These are phyloP conservation scores for Parafenestella ontariensis DNA, from an alignment of 2,329 filamentous ascomycete genomes.

Conservation along the genomic window DNA sequence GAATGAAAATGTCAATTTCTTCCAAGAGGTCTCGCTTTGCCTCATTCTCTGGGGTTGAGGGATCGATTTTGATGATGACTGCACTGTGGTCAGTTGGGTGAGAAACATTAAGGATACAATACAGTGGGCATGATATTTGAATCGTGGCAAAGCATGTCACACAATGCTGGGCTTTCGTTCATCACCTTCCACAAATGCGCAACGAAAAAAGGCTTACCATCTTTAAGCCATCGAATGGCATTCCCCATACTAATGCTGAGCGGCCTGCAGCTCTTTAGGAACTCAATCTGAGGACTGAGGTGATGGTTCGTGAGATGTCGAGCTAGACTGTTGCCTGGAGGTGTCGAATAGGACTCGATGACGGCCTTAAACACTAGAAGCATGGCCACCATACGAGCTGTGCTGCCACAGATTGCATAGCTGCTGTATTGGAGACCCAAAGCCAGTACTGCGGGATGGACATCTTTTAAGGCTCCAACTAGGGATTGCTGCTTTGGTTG, in stretches of 20 bases:
- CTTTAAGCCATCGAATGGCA: slow-evolving; percentile 91
- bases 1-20: slow-evolving; percentile 87
- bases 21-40: slow-evolving; percentile 81
- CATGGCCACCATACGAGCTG: slow-evolving; percentile 84
- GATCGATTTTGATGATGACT: slow-evolving; percentile 88
- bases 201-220: slow-evolving; percentile 49
- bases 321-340: slow-evolving; percentile 80
- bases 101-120: neutral
- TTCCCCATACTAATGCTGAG: slow-evolving; percentile 98
- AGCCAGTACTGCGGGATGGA: slow-evolving; percentile 84
- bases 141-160: neutral
- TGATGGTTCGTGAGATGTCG: slow-evolving; percentile 91
- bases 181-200: too few relatives aligned
- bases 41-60: slow-evolving; percentile 79
- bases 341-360: slow-evolving; percentile 91
- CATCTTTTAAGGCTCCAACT: slow-evolving; percentile 68
- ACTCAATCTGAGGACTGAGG: slow-evolving; percentile 94
- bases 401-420: slow-evolving; percentile 89
- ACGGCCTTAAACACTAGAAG: slow-evolving; percentile 90
- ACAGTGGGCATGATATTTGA: too few relatives aligned
- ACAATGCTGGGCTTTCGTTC: too few relatives aligned
- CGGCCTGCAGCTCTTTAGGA: slow-evolving; percentile 90
- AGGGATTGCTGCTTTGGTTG: slow-evolving; percentile 72
- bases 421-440: slow-evolving; percentile 89
- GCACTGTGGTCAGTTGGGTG: slow-evolving; percentile 4